These are phyloP conservation scores for Kwoniella sp. DNA, from an alignment of 768 basidiomycete genomes.

Conservation along the genomic window DNA sequence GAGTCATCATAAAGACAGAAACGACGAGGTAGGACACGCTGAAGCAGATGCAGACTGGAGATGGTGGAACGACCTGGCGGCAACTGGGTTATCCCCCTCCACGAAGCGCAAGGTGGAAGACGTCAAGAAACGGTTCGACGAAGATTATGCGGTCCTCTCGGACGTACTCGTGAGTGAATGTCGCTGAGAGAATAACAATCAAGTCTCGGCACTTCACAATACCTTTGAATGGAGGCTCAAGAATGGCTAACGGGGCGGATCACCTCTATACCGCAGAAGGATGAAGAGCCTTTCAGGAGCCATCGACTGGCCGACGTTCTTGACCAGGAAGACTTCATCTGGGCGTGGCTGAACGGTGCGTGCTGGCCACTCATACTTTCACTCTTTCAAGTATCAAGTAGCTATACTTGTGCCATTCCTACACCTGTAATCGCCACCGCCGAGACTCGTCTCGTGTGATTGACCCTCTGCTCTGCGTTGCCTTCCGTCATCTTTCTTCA, in stretches of 20 bases:
- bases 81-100: constrained; percentile 20
- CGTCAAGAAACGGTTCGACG: constrained; percentile 45
- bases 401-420: too few species aligned
- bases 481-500: too few species aligned
- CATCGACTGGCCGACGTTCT: constrained; percentile 27
- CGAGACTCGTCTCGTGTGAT: too few species aligned
- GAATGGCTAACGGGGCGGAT: too few species aligned
- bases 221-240: too few species aligned
- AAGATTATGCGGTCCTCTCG: constrained; percentile 37
- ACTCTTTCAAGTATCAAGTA: background rate
- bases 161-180: constrained; percentile 43
- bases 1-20: constrained; percentile 41
- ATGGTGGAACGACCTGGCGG: constrained; percentile 22
- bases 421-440: too few species aligned
- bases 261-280: background rate
- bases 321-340: constrained; percentile 64
- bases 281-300: constrained; percentile 27
- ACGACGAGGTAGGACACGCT: constrained; percentile 32
- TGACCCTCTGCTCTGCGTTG: too few species aligned
- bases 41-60: constrained; percentile 59
- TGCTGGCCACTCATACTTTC: background rate
- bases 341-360: constrained; percentile 90
- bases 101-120: constrained; percentile 41
- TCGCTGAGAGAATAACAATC: too few species aligned
- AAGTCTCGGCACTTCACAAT: too few species aligned